Conservation (phyloP, 345 rosid species). For the Bruguiera parviflora region DNA sequence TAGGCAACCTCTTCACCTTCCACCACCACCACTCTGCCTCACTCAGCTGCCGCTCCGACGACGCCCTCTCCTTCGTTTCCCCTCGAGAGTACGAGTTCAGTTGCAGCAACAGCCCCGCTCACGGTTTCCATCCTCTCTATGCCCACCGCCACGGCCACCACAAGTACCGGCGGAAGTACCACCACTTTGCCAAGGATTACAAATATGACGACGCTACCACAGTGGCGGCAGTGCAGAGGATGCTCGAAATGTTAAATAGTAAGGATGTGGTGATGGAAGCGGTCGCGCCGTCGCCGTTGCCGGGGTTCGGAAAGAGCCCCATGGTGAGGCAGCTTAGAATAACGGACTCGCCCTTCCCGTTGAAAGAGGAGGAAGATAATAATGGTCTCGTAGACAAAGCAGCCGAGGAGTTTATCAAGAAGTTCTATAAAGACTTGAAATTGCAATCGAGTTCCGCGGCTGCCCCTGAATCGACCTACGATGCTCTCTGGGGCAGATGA, state of each 20-base stretch:
- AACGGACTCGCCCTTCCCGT: slow-evolving; percentile 76
- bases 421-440: slow-evolving; percentile 64
- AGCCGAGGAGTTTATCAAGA: slow-evolving; percentile 87
- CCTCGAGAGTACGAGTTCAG: slow-evolving; percentile 86
- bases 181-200: slow-evolving; percentile 24
- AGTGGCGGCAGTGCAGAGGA: slow-evolving; percentile 56
- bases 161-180: slow-evolving; percentile 3
- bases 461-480: slow-evolving; percentile 48
- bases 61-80: slow-evolving; percentile 56
- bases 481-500: slow-evolving; percentile 46
- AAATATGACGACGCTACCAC: slow-evolving; percentile 48
- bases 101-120: slow-evolving; percentile 86
- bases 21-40: slow-evolving; percentile 35
- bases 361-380: slow-evolving; percentile 50
- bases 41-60: slow-evolving; percentile 67
- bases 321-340: slow-evolving; percentile 60
- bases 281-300: slow-evolving; percentile 43
- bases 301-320: slow-evolving; percentile 65
- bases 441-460: slow-evolving; percentile 42
- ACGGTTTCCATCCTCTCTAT: slow-evolving; percentile 21
- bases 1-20: slow-evolving; percentile 41
- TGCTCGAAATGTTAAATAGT: slow-evolving; percentile 61
- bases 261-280: slow-evolving; percentile 27
- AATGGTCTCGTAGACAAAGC: slow-evolving; percentile 58
- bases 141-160: slow-evolving; percentile 34